Base-by-base conservation (phyloP, 2,329 filamentous ascomycete species). In the Gliomastix tumulicola region DNA sequence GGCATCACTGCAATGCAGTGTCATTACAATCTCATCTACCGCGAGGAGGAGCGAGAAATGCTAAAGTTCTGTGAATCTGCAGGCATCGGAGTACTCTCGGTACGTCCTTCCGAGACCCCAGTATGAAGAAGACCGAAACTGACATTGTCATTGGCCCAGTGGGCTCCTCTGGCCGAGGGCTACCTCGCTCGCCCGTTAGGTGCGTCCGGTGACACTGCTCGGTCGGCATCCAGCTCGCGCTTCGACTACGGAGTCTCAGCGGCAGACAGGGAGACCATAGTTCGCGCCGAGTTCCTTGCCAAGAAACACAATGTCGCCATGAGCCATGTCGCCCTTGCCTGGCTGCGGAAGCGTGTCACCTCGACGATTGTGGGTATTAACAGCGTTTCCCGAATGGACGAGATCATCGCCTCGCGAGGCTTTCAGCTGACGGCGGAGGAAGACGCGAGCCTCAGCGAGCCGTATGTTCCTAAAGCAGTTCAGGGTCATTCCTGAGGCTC, bases 321-420 rank as follows among this genome's bases (percentile, higher is more conserved):
- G 69, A 69, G 71, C 36, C 73, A 80, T 41, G 72, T 85, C 17
- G 70, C 76, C 0, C 64, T 81, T 34, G 79, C 79, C 3, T 85
- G 81, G 81, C 65, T 70, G 39, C 59, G 71, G 47, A 65, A 67
- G 28, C 28, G 30, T 28, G 30, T 22, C 19, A 17, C 36, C 7
- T 30, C 30, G 21, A 16, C 30, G 13, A 27, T 31, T 15, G 23
- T 31, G 4, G 35, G 38, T 20, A 37, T 43, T 30, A 42, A 37
- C 36, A 36, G 21, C n/a, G 21, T 63, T 38, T 56, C 61, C 43
- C 54, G 71, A 20, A 67, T 74, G 31, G 67, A 74, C 40, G 68
- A 74, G 53, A 66, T 69, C 3, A 55, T 69, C 36, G 59, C 57
- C 22, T 33, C 44, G 6, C 37, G 44, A 22, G 37, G 38, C 11